These are phyloP conservation scores for Penicillium soppii DNA, from an alignment of 495 filamentous ascomycete genomes.

Conservation along the genomic window DNA sequence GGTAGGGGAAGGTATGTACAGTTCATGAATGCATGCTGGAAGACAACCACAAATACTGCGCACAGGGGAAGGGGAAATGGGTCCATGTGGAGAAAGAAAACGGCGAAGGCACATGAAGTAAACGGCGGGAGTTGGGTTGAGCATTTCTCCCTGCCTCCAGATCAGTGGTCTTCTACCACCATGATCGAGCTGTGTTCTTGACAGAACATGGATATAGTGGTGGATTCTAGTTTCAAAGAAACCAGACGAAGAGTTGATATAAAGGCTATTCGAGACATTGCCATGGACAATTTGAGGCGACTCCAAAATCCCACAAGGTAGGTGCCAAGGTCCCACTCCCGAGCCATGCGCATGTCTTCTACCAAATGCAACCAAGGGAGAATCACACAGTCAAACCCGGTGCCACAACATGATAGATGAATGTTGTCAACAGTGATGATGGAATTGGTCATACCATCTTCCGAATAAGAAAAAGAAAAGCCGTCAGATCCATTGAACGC, in stretches of 20 bases:
- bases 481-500: constrained; percentile 48
- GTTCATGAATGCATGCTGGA: constrained; percentile 35
- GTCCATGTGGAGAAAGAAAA: constrained; percentile 10
- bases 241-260: neutral
- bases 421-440: constrained; percentile 44
- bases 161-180: constrained; percentile 9
- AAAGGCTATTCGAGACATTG: neutral
- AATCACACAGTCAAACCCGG: constrained; percentile 26
- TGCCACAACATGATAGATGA: constrained; percentile 45
- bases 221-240: neutral
- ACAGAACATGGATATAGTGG: neutral
- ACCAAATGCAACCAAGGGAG: constrained; percentile 14
- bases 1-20: constrained; percentile 37
- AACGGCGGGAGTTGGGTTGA: constrained; percentile 8
- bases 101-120: constrained; percentile 12
- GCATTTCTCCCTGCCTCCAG: constrained; percentile 11
- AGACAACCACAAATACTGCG: constrained; percentile 20
- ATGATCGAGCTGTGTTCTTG: constrained; percentile 9
- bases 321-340: neutral
- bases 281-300: neutral
- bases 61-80: constrained; percentile 9
- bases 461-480: constrained; percentile 34
- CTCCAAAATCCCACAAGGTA: neutral
- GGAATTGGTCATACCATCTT: constrained; percentile 38
- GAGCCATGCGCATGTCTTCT: neutral